Conservation (phyloP, 805 yeast genomes). For the Saccharomycopsis sp. region DNA sequence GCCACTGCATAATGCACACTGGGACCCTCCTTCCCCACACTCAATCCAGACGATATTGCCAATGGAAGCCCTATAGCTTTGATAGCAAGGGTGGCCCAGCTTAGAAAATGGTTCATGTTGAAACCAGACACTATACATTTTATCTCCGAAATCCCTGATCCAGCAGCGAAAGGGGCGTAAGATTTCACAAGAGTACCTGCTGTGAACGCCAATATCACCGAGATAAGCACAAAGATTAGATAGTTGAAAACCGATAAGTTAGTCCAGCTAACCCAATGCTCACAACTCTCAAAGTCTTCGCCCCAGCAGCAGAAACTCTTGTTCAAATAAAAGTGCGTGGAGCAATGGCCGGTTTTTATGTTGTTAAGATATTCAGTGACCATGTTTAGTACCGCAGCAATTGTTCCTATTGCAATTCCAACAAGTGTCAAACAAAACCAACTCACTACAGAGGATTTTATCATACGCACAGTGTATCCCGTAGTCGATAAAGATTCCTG, state of each 20-base stretch:
- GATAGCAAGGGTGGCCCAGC: constrained; percentile 61
- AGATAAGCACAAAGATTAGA: constrained; percentile 48
- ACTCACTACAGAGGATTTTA: constrained; percentile 28
- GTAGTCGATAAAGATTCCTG: constrained; percentile 9
- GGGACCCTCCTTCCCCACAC: constrained; percentile 98
- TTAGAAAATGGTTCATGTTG: constrained; percentile 67
- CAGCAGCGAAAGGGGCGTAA: constrained; percentile 88
- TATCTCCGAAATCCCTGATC: constrained; percentile 95
- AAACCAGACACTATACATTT: constrained; percentile 93
- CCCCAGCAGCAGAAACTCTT: constrained; percentile 81
- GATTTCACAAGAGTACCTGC: constrained; percentile 64
- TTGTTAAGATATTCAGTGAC: constrained; percentile 84
- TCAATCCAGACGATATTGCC: constrained; percentile 87
- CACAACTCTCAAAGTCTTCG: constrained; percentile 42
- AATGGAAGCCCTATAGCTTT: constrained; percentile 80
- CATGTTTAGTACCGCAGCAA: constrained; percentile 77
- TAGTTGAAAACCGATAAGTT: constrained; percentile 41
- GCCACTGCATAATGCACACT: constrained; percentile 97
- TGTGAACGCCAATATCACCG: constrained; percentile 52
- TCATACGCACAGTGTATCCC: constrained; percentile 8
- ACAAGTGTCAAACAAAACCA: constrained; percentile 73
- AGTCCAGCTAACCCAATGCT: constrained; percentile 68
- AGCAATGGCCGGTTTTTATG: constrained; percentile 73
- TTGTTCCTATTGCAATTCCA: constrained; percentile 71
- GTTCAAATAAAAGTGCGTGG: constrained; percentile 60